Conservation (phyloP, 169 alveolate species). For the Plasmodium gaboni region DNA sequence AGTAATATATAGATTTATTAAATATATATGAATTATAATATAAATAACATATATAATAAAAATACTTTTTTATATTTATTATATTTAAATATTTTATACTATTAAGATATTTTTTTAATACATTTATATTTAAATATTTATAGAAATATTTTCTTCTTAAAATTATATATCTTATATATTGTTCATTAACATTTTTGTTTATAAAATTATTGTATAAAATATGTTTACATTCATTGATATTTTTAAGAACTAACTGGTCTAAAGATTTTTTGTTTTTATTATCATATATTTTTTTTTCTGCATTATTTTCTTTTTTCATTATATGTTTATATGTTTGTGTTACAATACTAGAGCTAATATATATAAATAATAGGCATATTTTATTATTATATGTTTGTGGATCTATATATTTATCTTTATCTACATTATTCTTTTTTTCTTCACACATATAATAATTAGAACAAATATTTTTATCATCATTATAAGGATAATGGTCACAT, state of each 20-base stretch:
- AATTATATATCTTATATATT: slow-evolving; percentile 27
- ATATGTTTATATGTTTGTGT: slow-evolving; percentile 44
- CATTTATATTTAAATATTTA: slow-evolving; percentile 45
- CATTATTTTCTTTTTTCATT: background rate
- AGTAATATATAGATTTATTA: slow-evolving; percentile 61
- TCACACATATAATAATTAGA: background rate
- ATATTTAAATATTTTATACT: slow-evolving; percentile 57
- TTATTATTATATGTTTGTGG: slow-evolving; percentile 18
- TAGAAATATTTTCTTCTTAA: slow-evolving; percentile 33
- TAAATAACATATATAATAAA: slow-evolving; percentile 47
- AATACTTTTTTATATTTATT: slow-evolving; percentile 65
- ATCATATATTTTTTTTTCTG: background rate
- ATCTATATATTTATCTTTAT: no score
- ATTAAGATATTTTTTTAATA: slow-evolving; percentile 61
- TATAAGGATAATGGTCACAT: background rate
- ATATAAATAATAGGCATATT: slow-evolving; percentile 45
- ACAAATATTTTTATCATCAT: background rate
- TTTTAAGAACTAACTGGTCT: background rate
- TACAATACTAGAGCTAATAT: slow-evolving; percentile 41
- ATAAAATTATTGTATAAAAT: slow-evolving; percentile 6
- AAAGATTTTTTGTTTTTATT: background rate
- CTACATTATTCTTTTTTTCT: background rate
- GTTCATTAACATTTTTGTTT: slow-evolving; percentile 34
- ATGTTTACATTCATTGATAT: slow-evolving; percentile 29
- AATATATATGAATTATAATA: slow-evolving; percentile 42